Base-by-base conservation (phyloP, 1,139 yeast species). In the Casaregolazyma suthepensis region DNA sequence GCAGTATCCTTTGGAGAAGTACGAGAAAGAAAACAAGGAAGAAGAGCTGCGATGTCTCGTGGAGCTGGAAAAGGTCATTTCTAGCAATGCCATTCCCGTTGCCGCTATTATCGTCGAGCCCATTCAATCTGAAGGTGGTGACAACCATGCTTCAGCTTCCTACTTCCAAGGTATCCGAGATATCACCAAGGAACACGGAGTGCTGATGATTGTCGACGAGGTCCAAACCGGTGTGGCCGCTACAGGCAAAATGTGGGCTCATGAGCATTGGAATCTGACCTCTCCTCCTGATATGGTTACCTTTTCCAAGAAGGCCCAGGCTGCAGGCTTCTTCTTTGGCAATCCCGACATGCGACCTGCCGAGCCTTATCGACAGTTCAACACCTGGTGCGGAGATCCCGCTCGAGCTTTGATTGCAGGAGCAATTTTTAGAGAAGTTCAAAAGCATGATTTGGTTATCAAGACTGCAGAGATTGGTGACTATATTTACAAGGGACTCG, bases 311-410 rank as follows among this genome's bases (percentile, higher is more conserved):
- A 86, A 86, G 75, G 85, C 85, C 75, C 94, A 87, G 74, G 82
- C 90, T 44, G 93, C 94, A 43, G 95, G 95, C 53, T 87, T 82
- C 79, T 86, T 78, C 76, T 87, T 82, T 79, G 79, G 80, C 63
- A 80, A 83, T 73, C 81, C 85, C 43, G 84, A 81, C 60, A 71
- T 87, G 59, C 76, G 84, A 59, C 95, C 95, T 61, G 76, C 80
- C 68, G 65, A 75, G 68, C 81, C 94, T 48, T 86, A 83, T 77
- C 83, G 94, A 70, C 93, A 86, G 75, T 86, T 86, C 78, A 86
- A 86, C 81, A 86, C 95, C 57, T 86, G 95, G 95, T 85, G 91
- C 71, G 95, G 95, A 63, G 95, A 86, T 75, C 90, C 93, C 66
- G 82, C 89, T 57, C 82, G 85, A 73, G 80, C 87, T 66, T 73